These are phyloP conservation scores for Candida loeiensis DNA, from an alignment of 805 yeast species.

Conservation along the genomic window DNA sequence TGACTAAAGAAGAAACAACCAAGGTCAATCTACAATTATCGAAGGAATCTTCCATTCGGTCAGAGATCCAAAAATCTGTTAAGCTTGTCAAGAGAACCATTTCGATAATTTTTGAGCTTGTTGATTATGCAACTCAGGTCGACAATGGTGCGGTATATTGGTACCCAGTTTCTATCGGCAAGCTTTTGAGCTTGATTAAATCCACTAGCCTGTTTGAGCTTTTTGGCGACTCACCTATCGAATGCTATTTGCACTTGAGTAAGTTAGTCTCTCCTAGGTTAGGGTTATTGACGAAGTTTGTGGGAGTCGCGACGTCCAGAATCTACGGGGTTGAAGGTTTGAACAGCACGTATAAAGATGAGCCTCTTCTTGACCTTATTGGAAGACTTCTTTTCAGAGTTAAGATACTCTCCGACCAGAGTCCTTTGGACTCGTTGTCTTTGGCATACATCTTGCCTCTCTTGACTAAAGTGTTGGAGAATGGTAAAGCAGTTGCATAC, in stretches of 20 bases:
- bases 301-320: constrained; percentile 72
- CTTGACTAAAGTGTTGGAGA: constrained; percentile 60
- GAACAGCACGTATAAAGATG: constrained; percentile 43
- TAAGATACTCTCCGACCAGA: constrained; percentile 70
- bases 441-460: constrained; percentile 76
- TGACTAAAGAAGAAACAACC: constrained; percentile 72
- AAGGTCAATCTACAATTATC: constrained; percentile 59
- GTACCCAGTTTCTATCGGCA: constrained; percentile 64
- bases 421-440: constrained; percentile 63
- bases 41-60: constrained; percentile 58
- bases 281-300: constrained; percentile 45
- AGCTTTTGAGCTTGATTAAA: constrained; percentile 45
- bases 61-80: constrained; percentile 37
- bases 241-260: constrained; percentile 55
- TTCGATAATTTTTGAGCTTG: constrained; percentile 51
- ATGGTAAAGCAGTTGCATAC: constrained; percentile 56
- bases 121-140: constrained; percentile 45
- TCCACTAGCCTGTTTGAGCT: constrained; percentile 29
- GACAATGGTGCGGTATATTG: constrained; percentile 67
- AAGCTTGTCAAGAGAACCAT: constrained; percentile 46
- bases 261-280: constrained; percentile 49
- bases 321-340: constrained; percentile 45
- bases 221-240: constrained; percentile 42
- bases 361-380: constrained; percentile 51
- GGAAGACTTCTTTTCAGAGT: constrained; percentile 71